These are phyloP conservation scores for Ciborinia camelliae DNA, from an alignment of 2,329 filamentous ascomycete genomes.

Conservation along the genomic window DNA sequence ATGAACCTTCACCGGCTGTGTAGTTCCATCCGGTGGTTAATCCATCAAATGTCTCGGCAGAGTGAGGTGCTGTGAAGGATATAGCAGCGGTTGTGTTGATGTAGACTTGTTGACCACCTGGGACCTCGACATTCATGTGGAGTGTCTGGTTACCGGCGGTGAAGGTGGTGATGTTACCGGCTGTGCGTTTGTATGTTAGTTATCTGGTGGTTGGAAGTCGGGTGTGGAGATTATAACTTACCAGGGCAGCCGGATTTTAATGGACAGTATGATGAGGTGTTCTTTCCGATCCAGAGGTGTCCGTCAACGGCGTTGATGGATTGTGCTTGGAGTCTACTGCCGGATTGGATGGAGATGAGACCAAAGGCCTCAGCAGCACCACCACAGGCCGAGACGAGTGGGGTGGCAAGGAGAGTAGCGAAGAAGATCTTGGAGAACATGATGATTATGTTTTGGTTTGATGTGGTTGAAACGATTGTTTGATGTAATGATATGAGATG, in stretches of 20 bases:
- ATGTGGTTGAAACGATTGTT: neutral
- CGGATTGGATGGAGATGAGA: constrained; percentile 24
- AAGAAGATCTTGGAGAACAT: constrained; percentile 23
- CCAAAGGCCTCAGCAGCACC: neutral
- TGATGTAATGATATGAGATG: constrained; percentile 2
- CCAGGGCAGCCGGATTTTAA: neutral
- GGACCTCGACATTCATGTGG: neutral
- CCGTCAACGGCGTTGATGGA: neutral
- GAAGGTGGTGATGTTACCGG: neutral
- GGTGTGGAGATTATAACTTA: neutral
- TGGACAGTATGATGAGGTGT: constrained; percentile 27
- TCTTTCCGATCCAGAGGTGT: constrained; percentile 17
- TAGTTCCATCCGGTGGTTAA: neutral
- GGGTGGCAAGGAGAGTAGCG: constrained; percentile 18
- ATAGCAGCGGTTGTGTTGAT: neutral
- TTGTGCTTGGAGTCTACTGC: neutral
- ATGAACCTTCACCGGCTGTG: neutral
- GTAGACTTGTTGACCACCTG: constrained; percentile 19
- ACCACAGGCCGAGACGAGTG: neutral
- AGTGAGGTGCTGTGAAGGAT: constrained; percentile 3
- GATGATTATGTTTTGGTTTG: constrained; percentile 9
- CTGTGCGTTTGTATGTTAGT: neutral
- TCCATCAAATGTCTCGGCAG: neutral
- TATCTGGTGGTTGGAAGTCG: neutral
- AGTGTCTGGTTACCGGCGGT: neutral